A percentile compares a stretch with the other conserved stretches of the same genome.
Conservation (phyloP, 2,329 filamentous ascomycete species). For the Sordariomycetes sp. region DNA sequence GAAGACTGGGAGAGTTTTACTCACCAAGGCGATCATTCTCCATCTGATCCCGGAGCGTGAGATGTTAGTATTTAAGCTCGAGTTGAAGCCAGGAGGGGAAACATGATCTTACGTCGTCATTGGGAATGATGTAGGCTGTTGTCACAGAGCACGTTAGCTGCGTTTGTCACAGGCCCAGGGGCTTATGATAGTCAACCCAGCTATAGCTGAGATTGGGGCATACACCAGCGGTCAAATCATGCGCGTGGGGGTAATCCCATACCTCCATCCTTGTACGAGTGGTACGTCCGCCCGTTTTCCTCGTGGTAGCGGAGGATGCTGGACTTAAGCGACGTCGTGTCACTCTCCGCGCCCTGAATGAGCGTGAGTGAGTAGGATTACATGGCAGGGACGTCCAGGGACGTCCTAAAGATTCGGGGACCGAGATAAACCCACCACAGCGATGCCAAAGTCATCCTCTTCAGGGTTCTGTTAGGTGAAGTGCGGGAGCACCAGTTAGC, state of each 20-base stretch:
- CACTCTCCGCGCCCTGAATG: not conserved
- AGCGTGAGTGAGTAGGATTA: no score
- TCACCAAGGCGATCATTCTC: constrained; percentile 12
- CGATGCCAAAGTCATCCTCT: not conserved
- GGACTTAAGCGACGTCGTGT: constrained; percentile 10
- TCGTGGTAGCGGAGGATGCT: constrained; percentile 11
- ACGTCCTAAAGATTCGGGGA: no score
- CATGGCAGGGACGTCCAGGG: no score
- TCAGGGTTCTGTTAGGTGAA: not conserved
- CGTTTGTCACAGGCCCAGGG: no score
- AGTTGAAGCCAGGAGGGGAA: no score
- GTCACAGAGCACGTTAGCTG: no score
- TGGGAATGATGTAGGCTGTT: constrained; percentile 2
- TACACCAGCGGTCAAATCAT: not conserved
- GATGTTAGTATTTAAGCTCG: no score
- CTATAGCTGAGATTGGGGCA: not conserved
- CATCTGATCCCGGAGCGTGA: constrained; percentile 1
- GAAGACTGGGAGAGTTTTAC: not conserved
- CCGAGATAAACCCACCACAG: not conserved
- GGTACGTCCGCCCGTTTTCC: constrained; percentile 16
- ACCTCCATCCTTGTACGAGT: constrained; percentile 14
- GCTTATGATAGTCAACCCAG: not conserved
- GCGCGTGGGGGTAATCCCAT: not conserved
- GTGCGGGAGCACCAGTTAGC: not conserved
- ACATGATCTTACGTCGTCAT: not conserved